Evolutionary conservation across 352 stramenopile species (phyloP).

Genomic region (Albugo candida): DNA sequence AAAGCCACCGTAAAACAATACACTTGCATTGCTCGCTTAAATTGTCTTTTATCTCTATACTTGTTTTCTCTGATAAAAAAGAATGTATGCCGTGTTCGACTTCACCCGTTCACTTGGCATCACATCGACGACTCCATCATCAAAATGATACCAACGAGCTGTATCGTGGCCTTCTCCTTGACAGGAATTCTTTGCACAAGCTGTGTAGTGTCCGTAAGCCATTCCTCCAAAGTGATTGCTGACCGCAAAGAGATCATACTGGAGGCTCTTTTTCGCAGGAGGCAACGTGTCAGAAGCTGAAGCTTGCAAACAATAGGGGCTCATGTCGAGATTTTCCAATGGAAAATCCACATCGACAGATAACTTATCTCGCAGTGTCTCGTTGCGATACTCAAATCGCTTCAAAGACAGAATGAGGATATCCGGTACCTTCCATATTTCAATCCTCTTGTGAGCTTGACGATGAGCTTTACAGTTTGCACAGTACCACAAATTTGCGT

Average conservation of each 20-base stretch:
- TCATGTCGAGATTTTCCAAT: slow-evolving; percentile 65
- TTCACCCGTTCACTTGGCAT: slow-evolving; percentile 39
- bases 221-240: slow-evolving; percentile 82
- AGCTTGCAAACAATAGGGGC: slow-evolving; percentile 38
- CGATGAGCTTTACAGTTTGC: slow-evolving; percentile 53
- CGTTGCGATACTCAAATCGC: slow-evolving; percentile 75
- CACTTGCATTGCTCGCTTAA: too few relatives aligned
- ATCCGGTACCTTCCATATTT: slow-evolving; percentile 61
- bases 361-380: slow-evolving; percentile 66
- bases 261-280: slow-evolving; percentile 13
- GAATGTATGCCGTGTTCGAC: slow-evolving; percentile 69
- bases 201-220: slow-evolving; percentile 83
- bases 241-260: slow-evolving; percentile 78
- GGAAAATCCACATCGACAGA: slow-evolving; percentile 77
- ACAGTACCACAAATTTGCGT: slow-evolving; percentile 77
- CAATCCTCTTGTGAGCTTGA: slow-evolving; percentile 59
- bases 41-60: background rate
- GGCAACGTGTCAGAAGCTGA: slow-evolving; percentile 1
- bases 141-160: slow-evolving; percentile 66
- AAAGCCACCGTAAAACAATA: too few relatives aligned
- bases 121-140: slow-evolving; percentile 55
- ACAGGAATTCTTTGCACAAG: slow-evolving; percentile 49
- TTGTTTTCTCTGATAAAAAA: slow-evolving; percentile 64
- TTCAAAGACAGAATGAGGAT: slow-evolving; percentile 77
- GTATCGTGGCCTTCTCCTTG: slow-evolving; percentile 25